Base-by-base conservation (phyloP, 768 basidiomycete genomes). In the Rhizopogon roseolus region DNA sequence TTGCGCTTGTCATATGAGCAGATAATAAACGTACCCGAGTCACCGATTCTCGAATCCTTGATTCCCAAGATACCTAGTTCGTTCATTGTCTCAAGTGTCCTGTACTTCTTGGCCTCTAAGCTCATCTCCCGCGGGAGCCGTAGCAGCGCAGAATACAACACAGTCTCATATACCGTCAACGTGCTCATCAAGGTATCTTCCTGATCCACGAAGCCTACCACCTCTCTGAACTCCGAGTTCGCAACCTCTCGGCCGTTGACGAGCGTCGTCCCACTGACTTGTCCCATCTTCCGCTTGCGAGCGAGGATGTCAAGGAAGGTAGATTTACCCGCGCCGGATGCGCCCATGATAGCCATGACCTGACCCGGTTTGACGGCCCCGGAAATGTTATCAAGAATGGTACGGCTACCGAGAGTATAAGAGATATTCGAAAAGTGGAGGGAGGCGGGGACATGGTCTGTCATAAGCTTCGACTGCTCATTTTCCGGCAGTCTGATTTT, bases 171-270 rank as follows among this genome's bases (percentile, higher is more conserved):
- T 19, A 98, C 97, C 3, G 96, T 99, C 71, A 98, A 74, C 7
- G 96, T 98, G 64, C 88, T 83, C 90, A 99, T 96, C 58, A 99
- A 72, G 9, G 93, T 97, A 68, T 99, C 97, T 69, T 98, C 97
- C 70, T 99, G 97, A 66, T 99, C 96, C 41, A 99, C 97, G 60
- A 90, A 99, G 29, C 97, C 97, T 58, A 88, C 84, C 5, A 98
- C 88, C 36, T 84, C 82, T 66, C 84, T 86, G 76, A 92, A 97
- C 65, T 88, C 82, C 25, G 76, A 71, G 66, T 91, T 78, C 41
- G 75, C 74, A 25, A 96, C 86, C 55, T 80, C 78, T 3, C 91
- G 78, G 0, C 96, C 95, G 63, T 98, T 98, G 49, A 98, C 85
- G 17, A 92, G 80, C 37, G 86, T 87, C 28, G 77, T 78, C 2